Evolutionary conservation across 2,329 filamentous ascomycete genomes (phyloP).

Genomic region (Rutstroemia sp.): DNA sequence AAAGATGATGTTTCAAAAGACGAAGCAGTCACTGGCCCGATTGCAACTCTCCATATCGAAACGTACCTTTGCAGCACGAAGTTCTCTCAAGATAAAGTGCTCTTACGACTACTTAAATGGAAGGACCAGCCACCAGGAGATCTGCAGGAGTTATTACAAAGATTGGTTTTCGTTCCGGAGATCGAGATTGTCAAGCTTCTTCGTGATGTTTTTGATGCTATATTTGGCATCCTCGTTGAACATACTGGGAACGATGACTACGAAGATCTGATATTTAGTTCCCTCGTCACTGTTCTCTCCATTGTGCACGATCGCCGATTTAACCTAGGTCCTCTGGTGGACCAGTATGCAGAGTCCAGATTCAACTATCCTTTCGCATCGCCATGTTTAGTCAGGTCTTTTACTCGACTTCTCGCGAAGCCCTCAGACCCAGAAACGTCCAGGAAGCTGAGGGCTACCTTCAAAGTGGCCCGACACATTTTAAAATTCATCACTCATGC

Average conservation of each 20-base stretch:
- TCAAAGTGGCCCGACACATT: constrained; percentile 91
- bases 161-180: constrained; percentile 88
- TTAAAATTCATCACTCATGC: constrained; percentile 93
- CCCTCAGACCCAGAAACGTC: constrained; percentile 78
- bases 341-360: constrained; percentile 78
- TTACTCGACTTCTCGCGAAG: constrained; percentile 73
- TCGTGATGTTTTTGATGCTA: constrained; percentile 78
- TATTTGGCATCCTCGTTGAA: constrained; percentile 88
- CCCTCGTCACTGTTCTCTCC: constrained; percentile 79
- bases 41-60: constrained; percentile 71
- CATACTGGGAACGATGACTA: constrained; percentile 87
- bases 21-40: constrained; percentile 64
- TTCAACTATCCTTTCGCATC: constrained; percentile 95
- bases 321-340: constrained; percentile 82
- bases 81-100: constrained; percentile 84
- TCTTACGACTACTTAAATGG: constrained; percentile 83
- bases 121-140: constrained; percentile 66
- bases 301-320: constrained; percentile 94
- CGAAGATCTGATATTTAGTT: constrained; percentile 87
- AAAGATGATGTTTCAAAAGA: constrained; percentile 64
- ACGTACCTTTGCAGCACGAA: constrained; percentile 91
- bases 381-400: constrained; percentile 78
- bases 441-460: constrained; percentile 77
- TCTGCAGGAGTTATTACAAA: constrained; percentile 66
- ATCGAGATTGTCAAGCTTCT: constrained; percentile 96